These are phyloP conservation scores for Gossypium schwendimanii DNA, from an alignment of 441 rosid genomes.

Conservation along the genomic window DNA sequence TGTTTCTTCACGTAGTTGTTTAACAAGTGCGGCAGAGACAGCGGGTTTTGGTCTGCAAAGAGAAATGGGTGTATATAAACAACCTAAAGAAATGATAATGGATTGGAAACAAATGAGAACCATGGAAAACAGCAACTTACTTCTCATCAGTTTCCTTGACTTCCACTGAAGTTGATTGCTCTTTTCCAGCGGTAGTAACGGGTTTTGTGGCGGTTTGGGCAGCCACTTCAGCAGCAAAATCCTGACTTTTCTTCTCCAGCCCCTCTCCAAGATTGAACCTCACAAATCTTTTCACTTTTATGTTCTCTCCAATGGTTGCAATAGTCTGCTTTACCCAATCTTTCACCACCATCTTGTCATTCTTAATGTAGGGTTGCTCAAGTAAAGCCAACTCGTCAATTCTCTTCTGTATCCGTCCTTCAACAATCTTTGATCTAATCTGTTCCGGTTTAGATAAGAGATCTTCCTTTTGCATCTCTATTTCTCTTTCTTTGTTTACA, in stretches of 20 bases:
- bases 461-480: slow-evolving; percentile 97
- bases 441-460: slow-evolving; percentile 85
- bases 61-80: slow-evolving; percentile 2
- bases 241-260: slow-evolving; percentile 82
- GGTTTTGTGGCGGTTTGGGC: slow-evolving; percentile 81
- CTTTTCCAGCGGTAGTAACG: slow-evolving; percentile 36
- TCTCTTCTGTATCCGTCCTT: slow-evolving; percentile 84
- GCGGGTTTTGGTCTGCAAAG: slow-evolving; percentile 43
- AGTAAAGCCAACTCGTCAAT: slow-evolving; percentile 80
- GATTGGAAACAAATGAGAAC: neutral
- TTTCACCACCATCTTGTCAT: slow-evolving; percentile 78
- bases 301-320: slow-evolving; percentile 87
- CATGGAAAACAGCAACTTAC: slow-evolving; percentile 34
- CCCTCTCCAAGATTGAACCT: slow-evolving; percentile 93
- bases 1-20: slow-evolving; percentile 87
- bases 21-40: slow-evolving; percentile 78
- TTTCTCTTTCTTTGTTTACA: slow-evolving; percentile 73
- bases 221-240: slow-evolving; percentile 94
- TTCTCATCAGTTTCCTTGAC: slow-evolving; percentile 44
- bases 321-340: slow-evolving; percentile 87
- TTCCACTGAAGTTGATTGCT: slow-evolving; percentile 47
- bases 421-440: slow-evolving; percentile 78
- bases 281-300: slow-evolving; percentile 76
- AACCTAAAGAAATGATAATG: slow-evolving; percentile 8
- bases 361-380: slow-evolving; percentile 88